These are phyloP conservation scores for Backusella morwellensis DNA, from an alignment of 192 early-diverging fungal genomes.

Conservation along the genomic window DNA sequence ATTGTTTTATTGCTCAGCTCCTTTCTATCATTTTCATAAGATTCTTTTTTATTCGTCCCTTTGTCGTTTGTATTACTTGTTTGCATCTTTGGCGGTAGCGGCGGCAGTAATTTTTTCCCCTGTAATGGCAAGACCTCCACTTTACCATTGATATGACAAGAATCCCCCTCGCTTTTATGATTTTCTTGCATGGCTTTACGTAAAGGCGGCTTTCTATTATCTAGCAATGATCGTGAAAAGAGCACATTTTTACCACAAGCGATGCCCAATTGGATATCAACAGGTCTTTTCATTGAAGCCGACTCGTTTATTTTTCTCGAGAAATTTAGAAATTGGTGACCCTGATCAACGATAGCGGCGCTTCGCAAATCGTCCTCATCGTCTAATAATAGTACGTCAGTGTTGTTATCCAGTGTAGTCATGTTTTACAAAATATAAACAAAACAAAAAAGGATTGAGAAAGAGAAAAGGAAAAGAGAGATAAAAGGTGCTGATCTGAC, in stretches of 20 bases:
- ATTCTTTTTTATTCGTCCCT: not conserved
- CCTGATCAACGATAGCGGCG: not conserved
- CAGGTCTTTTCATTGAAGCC: slow-evolving; percentile 5
- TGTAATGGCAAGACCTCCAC: not conserved
- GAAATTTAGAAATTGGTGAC: slow-evolving; percentile 10
- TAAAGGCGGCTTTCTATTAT: not conserved
- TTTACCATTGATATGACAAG: not conserved
- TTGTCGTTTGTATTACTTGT: not conserved
- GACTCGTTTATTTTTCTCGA: not conserved
- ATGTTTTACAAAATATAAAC: not conserved
- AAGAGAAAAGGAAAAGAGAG: not conserved
- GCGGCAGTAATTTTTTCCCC: not conserved
- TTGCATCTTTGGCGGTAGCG: not conserved
- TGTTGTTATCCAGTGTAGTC: not conserved
- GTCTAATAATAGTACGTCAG: not conserved
- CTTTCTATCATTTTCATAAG: not conserved
- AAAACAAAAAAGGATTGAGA: not conserved
- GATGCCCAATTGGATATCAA: slow-evolving; percentile 20
- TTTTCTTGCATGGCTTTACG: not conserved
- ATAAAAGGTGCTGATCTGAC: not conserved
- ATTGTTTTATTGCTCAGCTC: not conserved
- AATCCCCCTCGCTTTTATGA: not conserved
- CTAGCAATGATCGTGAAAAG: not conserved
- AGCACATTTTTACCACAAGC: not conserved
- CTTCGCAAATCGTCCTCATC: not conserved